These are phyloP conservation scores for Entomortierella lignicola DNA, from an alignment of 192 early-diverging fungal species.

Conservation along the genomic window DNA sequence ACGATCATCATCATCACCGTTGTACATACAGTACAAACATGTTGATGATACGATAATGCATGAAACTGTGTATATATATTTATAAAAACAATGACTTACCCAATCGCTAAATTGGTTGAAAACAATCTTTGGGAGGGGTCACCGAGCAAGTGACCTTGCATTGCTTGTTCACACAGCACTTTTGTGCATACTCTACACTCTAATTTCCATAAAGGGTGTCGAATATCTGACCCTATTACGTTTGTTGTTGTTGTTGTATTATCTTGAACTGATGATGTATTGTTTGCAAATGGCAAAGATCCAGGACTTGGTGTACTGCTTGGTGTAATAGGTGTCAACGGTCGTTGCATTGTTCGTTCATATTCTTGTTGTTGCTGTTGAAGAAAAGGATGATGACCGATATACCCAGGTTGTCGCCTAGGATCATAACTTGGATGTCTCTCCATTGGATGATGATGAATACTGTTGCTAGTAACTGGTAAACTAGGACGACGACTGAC, in stretches of 20 bases:
- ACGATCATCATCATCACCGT: no score
- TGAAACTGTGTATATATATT: no score
- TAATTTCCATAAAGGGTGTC: background rate
- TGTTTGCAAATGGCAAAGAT: no score
- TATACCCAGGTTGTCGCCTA: background rate
- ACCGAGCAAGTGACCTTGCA: constrained; percentile 6
- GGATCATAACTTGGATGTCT: background rate
- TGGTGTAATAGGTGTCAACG: background rate
- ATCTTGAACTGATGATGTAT: background rate
- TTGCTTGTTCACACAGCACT: background rate
- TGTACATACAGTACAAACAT: no score
- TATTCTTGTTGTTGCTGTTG: background rate
- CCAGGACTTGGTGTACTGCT: background rate
- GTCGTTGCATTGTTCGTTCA: background rate
- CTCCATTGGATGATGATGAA: background rate
- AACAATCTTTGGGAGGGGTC: constrained; percentile 3
- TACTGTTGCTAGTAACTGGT: background rate
- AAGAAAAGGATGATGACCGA: background rate
- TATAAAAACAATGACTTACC: no score
- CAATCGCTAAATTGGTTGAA: background rate
- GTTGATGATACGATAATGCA: no score
- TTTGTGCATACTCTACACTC: background rate
- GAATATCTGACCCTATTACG: background rate
- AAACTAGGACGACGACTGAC: background rate
- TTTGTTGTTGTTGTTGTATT: background rate